A percentile compares a stretch with the other conserved stretches of the same genome.
Conservation (phyloP, 148 eudicot genomes). For the Camellia sinensis region DNA sequence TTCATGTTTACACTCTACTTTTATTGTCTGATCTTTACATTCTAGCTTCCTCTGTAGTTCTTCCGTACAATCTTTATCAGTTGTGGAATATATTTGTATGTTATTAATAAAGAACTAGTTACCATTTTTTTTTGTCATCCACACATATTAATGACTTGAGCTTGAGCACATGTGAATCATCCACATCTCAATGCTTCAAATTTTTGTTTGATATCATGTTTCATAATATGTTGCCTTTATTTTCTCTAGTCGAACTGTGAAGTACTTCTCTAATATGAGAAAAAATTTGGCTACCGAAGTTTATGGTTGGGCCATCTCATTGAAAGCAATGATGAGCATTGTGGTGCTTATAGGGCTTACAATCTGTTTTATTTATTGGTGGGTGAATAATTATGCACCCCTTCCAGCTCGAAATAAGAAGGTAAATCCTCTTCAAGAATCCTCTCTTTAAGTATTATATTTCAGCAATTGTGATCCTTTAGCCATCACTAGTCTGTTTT, state of each 20-base stretch:
- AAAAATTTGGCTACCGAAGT: conserved; percentile 77
- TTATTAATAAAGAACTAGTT: too few species aligned
- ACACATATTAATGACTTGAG: too few species aligned
- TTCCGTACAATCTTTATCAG: too few species aligned
- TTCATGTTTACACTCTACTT: too few species aligned
- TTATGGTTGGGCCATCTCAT: conserved; percentile 97
- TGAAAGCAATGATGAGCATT: conserved; percentile 96
- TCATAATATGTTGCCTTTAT: too few species aligned
- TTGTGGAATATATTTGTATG: too few species aligned
- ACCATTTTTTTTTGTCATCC: too few species aligned
- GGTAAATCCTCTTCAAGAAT: conserved; percentile 34
- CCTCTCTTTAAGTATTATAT: neutral
- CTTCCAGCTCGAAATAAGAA: conserved; percentile 91
- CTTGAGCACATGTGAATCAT: too few species aligned
- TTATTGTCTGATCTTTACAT: too few species aligned
- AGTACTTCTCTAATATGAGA: conserved; percentile 85
- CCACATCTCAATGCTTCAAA: neutral
- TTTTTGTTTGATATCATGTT: too few species aligned
- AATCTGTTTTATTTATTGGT: conserved; percentile 87
- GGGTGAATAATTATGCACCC: conserved; percentile 85
- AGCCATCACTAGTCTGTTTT: neutral
- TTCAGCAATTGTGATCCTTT: neutral
- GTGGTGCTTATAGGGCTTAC: conserved; percentile 82
- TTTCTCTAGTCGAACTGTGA: conserved; percentile 90
- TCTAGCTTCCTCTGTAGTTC: too few species aligned